Percentiles rank a stretch among this genome's conserved stretches.
phyloP scores from a whole-genome alignment of 1,284 basidiomycete genomes.

The Anthracocystis walkeri region DNA sequence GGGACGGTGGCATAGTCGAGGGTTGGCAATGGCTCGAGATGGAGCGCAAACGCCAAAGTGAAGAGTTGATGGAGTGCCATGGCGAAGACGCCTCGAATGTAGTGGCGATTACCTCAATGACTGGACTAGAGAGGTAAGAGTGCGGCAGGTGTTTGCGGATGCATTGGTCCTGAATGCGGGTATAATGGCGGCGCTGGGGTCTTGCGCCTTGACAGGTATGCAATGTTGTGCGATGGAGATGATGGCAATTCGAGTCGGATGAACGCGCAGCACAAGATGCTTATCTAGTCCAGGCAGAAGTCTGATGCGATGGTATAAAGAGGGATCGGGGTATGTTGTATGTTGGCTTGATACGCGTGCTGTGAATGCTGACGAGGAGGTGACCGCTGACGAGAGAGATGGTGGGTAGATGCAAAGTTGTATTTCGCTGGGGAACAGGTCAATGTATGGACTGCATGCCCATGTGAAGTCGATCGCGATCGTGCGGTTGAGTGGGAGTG shows the following conservation, averaged over 20 bases:
- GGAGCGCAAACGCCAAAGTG: conserved; percentile 63
- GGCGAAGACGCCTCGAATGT: not conserved
- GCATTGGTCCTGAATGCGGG: not conserved
- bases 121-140: not conserved
- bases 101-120: not conserved
- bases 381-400: not conserved
- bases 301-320: not conserved
- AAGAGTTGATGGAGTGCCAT: conserved; percentile 58
- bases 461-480: not conserved
- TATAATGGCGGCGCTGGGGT: not conserved
- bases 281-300: not conserved
- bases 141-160: not conserved
- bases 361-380: not conserved
- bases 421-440: not conserved
- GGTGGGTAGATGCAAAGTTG: not conserved
- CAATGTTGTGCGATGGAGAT: not conserved
- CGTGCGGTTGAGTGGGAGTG: not conserved
- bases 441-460: not conserved
- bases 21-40: conserved; percentile 60
- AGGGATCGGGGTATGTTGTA: not conserved
- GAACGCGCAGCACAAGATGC: not conserved
- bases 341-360: not conserved
- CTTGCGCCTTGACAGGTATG: no score
- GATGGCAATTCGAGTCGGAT: not conserved
- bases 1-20: conserved; percentile 52